phyloP scores from a whole-genome alignment of 257 asterid genomes.

The Ilex asprella region DNA sequence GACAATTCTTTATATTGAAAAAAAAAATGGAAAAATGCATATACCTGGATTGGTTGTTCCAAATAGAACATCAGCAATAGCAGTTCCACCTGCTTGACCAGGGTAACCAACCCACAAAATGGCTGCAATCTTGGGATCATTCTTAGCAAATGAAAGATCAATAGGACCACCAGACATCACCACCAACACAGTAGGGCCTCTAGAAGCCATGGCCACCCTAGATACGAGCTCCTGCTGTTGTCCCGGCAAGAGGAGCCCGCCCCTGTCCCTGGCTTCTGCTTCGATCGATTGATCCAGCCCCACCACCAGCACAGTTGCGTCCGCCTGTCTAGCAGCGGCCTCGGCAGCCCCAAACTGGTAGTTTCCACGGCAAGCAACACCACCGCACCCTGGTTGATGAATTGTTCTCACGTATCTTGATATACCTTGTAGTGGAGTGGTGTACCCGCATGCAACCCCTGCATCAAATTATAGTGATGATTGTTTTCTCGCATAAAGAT shows the following conservation, averaged over 20 bases:
- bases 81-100: slow-evolving; percentile 89
- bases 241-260: slow-evolving; percentile 70
- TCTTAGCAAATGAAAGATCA: slow-evolving; percentile 72
- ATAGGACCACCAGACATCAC: slow-evolving; percentile 83
- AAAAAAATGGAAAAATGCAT: background rate
- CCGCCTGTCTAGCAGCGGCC: slow-evolving; percentile 56
- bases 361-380: slow-evolving; percentile 40
- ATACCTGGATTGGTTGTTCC: slow-evolving; percentile 80
- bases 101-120: slow-evolving; percentile 93
- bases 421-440: slow-evolving; percentile 72
- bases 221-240: slow-evolving; percentile 74
- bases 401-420: slow-evolving; percentile 52
- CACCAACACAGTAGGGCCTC: slow-evolving; percentile 64
- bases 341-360: slow-evolving; percentile 57
- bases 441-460: slow-evolving; percentile 73
- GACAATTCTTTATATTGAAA: background rate
- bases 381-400: slow-evolving; percentile 50
- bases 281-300: slow-evolving; percentile 72
- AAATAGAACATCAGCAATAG: slow-evolving; percentile 77
- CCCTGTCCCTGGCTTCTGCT: slow-evolving; percentile 60
- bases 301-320: slow-evolving; percentile 67
- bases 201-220: slow-evolving; percentile 75
- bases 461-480: background rate
- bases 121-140: slow-evolving; percentile 56
- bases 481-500: too few species aligned